Base-by-base conservation (phyloP, 331 rosid species). In the Erythrophleum ivorense region DNA sequence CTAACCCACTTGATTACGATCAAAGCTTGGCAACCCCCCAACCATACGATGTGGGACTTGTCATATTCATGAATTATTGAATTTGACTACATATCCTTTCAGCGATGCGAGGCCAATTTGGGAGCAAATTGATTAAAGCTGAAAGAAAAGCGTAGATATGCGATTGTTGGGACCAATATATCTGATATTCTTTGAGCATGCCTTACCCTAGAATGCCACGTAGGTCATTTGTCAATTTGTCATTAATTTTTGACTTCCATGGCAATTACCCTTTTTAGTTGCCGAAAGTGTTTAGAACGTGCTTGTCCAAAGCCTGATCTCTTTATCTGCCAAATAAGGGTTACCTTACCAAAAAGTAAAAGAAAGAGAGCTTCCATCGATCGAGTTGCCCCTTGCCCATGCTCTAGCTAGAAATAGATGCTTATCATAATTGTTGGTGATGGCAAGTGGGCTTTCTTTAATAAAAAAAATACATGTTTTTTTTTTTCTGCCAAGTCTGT, bases 191-290 rank as follows among this genome's bases (percentile, higher is more conserved):
- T 36, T 38, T 3, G n/a, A 65, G 29, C 71, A 65, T 3, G 49
- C 71, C 71, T 65, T 8, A 3, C 71, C 71, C 71, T 65, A 38
- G 13, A 36, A 36, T 38, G 71, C 48, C 71, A 65, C 71, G 71
- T 65, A 34, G 24, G 29, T 0, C 43, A 36, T 43, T 36, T 65
- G 48, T 43, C 48, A 5, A 43, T 3, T 43, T 43, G 24, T 34
- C 21, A 2, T 12, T 15, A 31, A 62, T 62, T 45, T 65, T 36
- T 36, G 21, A 16, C 13, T 65, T 48, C 6, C 52, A 1, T 9
- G 14, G 14, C 52, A 9, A 48, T 3, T 48, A 48, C 14, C 13
- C 52, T 9, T 48, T 11, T 48, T 48, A 48, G 14, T 48, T 9
- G 71, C 71, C 71, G 71, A 65, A 64, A 64, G 70, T 64, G 21